Conservation (phyloP, 306 rosid genomes). For the Prunus salicina region DNA sequence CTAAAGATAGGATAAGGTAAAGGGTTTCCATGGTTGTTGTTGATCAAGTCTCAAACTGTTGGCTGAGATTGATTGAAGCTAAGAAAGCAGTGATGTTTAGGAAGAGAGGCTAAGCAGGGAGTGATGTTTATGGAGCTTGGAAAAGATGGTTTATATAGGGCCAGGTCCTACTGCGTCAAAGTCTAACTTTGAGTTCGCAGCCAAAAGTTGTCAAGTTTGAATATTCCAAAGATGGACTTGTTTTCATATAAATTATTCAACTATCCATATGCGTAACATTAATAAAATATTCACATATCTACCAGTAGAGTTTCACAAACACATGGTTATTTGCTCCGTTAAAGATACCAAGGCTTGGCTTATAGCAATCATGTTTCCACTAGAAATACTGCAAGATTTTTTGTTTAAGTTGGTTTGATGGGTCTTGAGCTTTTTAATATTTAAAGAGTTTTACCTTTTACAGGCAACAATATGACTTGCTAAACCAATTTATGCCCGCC, state of each 20-base stretch:
- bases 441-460: too few relatives aligned
- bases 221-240: not conserved
- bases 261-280: not conserved
- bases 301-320: too few relatives aligned
- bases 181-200: too few relatives aligned
- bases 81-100: not conserved
- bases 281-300: not conserved
- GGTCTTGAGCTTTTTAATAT: not conserved
- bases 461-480: too few relatives aligned
- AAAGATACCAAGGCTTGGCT: too few relatives aligned
- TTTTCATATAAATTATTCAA: not conserved
- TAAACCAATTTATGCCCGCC: too few relatives aligned
- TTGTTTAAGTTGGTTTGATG: not conserved
- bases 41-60: not conserved
- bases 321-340: too few relatives aligned
- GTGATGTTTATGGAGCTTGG: not conserved
- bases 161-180: not conserved
- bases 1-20: conserved; percentile 4
- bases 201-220: not conserved
- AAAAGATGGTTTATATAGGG: not conserved
- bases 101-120: not conserved
- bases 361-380: too few relatives aligned
- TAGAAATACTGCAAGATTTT: too few relatives aligned
- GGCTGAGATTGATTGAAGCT: not conserved
- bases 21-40: conserved; percentile 19